These are phyloP conservation scores for Ustilago nuda DNA, from an alignment of 1,284 basidiomycete species.

Conservation along the genomic window DNA sequence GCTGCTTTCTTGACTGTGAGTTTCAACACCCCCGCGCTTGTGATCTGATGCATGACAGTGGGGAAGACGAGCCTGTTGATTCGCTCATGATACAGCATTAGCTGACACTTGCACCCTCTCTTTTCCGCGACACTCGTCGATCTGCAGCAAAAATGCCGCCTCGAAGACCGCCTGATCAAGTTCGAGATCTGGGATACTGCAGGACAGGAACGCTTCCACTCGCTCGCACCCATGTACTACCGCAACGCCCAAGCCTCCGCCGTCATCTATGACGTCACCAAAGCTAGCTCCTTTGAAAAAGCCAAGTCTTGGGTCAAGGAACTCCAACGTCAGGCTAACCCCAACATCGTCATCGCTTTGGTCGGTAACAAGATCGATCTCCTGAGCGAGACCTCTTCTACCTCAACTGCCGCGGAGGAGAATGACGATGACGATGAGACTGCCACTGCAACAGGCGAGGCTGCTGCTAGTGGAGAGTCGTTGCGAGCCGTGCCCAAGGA, in stretches of 20 bases:
- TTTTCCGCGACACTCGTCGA: not conserved
- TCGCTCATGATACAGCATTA: not conserved
- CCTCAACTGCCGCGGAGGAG: conserved; percentile 56
- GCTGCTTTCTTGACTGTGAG: conserved; percentile 78
- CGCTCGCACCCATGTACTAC: conserved; percentile 96
- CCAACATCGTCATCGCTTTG: conserved; percentile 89
- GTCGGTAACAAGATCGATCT: conserved; percentile 78
- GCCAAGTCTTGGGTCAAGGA: conserved; percentile 99
- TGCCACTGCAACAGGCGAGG: conserved; percentile 71
- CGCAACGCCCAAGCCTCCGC: conserved; percentile 98
- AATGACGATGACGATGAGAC: conserved; percentile 59
- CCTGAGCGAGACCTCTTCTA: conserved; percentile 75
- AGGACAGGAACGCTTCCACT: conserved; percentile 93
- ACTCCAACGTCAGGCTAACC: conserved; percentile 97
- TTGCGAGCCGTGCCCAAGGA: conserved; percentile 72
- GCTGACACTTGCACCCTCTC: not conserved
- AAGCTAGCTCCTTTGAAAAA: conserved; percentile 90
- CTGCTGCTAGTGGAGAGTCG: conserved; percentile 33
- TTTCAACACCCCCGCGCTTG: conserved; percentile 1
- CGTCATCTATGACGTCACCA: conserved; percentile 97
- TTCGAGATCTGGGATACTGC: conserved; percentile 98
- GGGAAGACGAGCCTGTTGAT: too few relatives aligned
- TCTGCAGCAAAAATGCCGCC: conserved; percentile 74
- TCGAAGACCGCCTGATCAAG: conserved; percentile 78
- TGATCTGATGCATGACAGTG: not conserved